These are phyloP conservation scores for Takashimella koratensis DNA, from an alignment of 1,284 basidiomycete species.

Conservation along the genomic window DNA sequence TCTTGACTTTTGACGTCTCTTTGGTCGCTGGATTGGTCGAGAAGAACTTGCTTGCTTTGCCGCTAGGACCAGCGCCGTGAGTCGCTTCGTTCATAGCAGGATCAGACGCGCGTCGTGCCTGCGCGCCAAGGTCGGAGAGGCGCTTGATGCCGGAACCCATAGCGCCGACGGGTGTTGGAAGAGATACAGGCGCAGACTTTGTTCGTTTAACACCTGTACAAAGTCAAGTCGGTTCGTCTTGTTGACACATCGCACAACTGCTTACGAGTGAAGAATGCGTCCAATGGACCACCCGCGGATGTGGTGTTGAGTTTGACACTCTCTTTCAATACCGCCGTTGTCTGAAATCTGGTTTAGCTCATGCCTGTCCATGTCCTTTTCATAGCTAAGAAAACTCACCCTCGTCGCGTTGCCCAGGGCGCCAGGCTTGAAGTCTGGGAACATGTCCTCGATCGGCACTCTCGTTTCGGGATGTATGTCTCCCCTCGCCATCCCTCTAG, in stretches of 20 bases:
- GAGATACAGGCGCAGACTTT: slow-evolving; percentile 9
- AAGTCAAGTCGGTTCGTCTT: no score
- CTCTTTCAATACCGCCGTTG: slow-evolving; percentile 6
- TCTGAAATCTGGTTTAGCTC: background rate
- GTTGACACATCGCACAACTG: no score
- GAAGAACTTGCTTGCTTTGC: slow-evolving; percentile 38
- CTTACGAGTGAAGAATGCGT: slow-evolving; percentile 41
- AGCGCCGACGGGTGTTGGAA: slow-evolving; percentile 36
- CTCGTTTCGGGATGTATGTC: slow-evolving; percentile 72
- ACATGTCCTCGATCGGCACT: slow-evolving; percentile 71
- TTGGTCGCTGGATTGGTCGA: background rate
- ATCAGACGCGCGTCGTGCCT: background rate
- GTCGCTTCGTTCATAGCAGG: background rate
- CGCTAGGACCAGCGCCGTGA: background rate
- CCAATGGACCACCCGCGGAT: slow-evolving; percentile 33
- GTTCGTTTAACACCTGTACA: slow-evolving; percentile 24
- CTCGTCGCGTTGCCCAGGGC: background rate
- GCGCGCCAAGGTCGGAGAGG: slow-evolving; percentile 29
- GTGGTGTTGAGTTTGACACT: slow-evolving; percentile 17
- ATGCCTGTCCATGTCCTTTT: background rate
- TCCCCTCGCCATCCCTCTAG: slow-evolving; percentile 65
- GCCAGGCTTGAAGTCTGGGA: slow-evolving; percentile 56
- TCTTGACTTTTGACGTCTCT: background rate
- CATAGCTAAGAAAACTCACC: background rate
- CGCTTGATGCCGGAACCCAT: slow-evolving; percentile 33